Base-by-base conservation (phyloP, 495 filamentous ascomycete species). In the Tuber brumale region DNA sequence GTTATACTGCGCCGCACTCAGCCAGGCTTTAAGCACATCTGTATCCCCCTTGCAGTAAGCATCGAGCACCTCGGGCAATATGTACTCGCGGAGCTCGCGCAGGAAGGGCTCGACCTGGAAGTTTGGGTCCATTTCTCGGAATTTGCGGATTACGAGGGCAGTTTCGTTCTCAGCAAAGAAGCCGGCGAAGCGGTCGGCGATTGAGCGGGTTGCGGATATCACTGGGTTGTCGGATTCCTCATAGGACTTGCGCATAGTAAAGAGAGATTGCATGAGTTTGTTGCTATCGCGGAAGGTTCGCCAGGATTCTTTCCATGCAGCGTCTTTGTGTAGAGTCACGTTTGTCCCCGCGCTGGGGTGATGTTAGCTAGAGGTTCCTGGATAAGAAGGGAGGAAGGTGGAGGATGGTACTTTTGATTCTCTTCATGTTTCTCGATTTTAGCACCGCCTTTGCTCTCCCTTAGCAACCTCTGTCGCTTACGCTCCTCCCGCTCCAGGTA, bases 121-220 rank as follows among this genome's bases (percentile, higher is more conserved):
- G 75, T 87, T 90, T 19, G 95, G 96, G 81, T 99, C 96, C 89
- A 98, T 96, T 76, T 93, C 90, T n/a, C 94, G 90, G 86, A 99
- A 95, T 84, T 94, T 97, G 86, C 96, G 97, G 87, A 99, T 95
- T 4, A 99, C 95, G 87, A 88, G 90, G 23, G 95, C 95, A 18
- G 95, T 97, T 85, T 99, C 95, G 84, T 97, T 99, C 84, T 98
- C 95, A 48, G 95, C 95, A 79, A 99, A 99, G 85, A 97, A 98
- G 41, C 96, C 94, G 71, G 92, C 93, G 43, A 99, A 88, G 66
- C 92, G 89, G 84, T 99, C 95, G 18, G 94, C 93, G 77, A 99
- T 96, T 84, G 92, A 94, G 80, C 95, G 92, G 3, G 95, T 95
- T 9, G 94, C 97, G 69, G 90, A 91, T 83, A 99, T 94, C 31